Conservation (phyloP, 441 rosid species). For the Biscutella laevigata region DNA sequence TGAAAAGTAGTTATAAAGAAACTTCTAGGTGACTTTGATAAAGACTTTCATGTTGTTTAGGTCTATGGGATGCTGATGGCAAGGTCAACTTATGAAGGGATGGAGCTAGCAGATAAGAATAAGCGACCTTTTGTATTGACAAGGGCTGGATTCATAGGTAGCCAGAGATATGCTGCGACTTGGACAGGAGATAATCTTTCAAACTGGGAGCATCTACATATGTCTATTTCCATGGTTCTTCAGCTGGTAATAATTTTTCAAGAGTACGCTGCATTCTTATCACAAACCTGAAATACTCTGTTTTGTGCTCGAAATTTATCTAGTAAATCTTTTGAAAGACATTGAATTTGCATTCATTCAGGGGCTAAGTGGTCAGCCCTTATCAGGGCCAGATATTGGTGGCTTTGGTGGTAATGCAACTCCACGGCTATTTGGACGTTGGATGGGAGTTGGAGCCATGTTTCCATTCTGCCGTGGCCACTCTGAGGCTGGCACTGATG, state of each 20-base stretch:
- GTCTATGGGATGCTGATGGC: slow-evolving; percentile 95
- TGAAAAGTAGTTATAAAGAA: neutral
- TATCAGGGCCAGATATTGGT: slow-evolving; percentile 98
- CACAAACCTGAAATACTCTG: neutral
- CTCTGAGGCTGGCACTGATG: slow-evolving; percentile 55
- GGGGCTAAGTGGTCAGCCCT: slow-evolving; percentile 96
- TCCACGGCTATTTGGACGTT: slow-evolving; percentile 81
- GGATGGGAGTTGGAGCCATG: slow-evolving; percentile 97
- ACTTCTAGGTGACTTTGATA: too few relatives aligned
- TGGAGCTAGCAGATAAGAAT: slow-evolving; percentile 59
- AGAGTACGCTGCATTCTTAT: slow-evolving; percentile 8
- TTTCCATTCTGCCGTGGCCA: slow-evolving; percentile 96
- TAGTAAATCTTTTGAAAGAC: too few relatives aligned
- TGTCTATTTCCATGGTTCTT: slow-evolving; percentile 88
- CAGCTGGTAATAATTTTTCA: slow-evolving; percentile 61
- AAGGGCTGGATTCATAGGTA: slow-evolving; percentile 89
- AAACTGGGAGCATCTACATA: slow-evolving; percentile 87
- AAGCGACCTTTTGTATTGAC: slow-evolving; percentile 94
- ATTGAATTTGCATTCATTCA: slow-evolving; percentile 31
- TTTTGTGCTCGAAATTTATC: too few relatives aligned
- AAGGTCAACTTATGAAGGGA: slow-evolving; percentile 82
- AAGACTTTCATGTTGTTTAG: slow-evolving; percentile 30
- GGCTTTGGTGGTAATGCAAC: slow-evolving; percentile 92
- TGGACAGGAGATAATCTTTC: slow-evolving; percentile 98
- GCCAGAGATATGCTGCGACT: slow-evolving; percentile 89